A percentile compares a stretch with the other conserved stretches of the same genome.
phyloP scores from a whole-genome alignment of 2,329 filamentous ascomycete species.

The Alternaria gansuensis region DNA sequence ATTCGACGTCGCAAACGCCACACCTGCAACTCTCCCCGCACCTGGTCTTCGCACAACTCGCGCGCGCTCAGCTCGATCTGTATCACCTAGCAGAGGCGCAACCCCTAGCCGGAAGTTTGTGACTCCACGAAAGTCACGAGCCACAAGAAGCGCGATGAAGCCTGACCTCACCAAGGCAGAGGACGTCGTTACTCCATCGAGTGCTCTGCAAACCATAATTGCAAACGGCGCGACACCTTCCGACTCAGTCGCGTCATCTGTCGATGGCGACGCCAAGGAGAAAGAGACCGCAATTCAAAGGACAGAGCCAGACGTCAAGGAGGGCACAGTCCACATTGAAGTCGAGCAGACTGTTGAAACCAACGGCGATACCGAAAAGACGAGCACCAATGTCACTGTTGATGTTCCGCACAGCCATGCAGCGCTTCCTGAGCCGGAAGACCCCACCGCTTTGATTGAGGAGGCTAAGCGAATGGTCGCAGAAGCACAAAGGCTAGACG shows the following conservation, averaged over 20 bases:
- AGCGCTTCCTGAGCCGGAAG: conserved; percentile 76
- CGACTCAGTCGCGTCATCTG: conserved; percentile 50
- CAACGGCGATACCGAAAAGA: conserved; percentile 69
- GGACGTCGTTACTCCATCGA: conserved; percentile 57
- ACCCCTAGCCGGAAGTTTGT: conserved; percentile 58
- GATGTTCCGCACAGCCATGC: conserved; percentile 74
- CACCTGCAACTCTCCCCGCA: conserved; percentile 25
- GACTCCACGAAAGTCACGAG: conserved; percentile 64
- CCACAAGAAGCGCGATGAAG: conserved; percentile 52
- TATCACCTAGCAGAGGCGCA: conserved; percentile 63
- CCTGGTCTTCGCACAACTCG: conserved; percentile 53
- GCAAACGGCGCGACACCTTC: conserved; percentile 42
- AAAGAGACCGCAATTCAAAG: conserved; percentile 15
- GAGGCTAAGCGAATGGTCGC: conserved; percentile 90
- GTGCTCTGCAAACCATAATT: conserved; percentile 51
- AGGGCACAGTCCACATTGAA: conserved; percentile 71
- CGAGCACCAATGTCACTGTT: conserved; percentile 76
- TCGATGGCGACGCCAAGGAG: conserved; percentile 55
- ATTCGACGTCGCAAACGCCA: conserved; percentile 67
- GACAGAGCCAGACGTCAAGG: conserved; percentile 27
- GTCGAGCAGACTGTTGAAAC: conserved; percentile 71
- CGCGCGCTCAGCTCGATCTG: conserved; percentile 66
- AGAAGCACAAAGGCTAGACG: conserved; percentile 67
- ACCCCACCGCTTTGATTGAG: conserved; percentile 83
- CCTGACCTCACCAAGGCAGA: conserved; percentile 43